A percentile compares a stretch with the other conserved stretches of the same genome.
Conservation (phyloP, 495 filamentous ascomycete species). For the Lophiostoma macrostomum region DNA sequence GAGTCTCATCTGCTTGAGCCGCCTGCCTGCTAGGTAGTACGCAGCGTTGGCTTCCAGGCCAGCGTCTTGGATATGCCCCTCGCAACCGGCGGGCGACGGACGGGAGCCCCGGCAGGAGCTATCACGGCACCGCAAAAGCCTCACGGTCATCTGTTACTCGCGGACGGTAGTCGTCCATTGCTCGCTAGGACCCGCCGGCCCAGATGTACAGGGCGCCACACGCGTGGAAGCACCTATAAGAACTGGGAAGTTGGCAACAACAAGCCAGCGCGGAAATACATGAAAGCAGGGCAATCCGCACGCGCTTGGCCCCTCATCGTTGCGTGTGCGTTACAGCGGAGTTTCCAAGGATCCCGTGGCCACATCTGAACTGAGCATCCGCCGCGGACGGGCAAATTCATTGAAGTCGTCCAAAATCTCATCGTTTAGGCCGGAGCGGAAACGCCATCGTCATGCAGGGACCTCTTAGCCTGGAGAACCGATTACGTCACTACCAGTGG, state of each 20-base stretch:
- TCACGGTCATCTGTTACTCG: neutral
- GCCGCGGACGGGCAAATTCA: too few species aligned
- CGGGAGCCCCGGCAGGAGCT: conserved; percentile 8
- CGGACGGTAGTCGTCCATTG: too few species aligned
- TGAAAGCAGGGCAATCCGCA: neutral
- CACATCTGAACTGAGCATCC: too few species aligned
- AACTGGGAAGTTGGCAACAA: conserved; percentile 12
- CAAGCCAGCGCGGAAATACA: neutral
- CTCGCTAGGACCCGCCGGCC: conserved; percentile 6
- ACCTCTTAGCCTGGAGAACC: neutral
- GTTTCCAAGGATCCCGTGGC: too few species aligned
- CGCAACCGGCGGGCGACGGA: neutral
- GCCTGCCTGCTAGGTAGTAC: too few species aligned
- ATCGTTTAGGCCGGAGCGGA: neutral
- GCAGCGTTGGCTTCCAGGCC: too few species aligned
- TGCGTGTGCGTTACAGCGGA: too few species aligned
- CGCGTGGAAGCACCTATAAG: neutral
- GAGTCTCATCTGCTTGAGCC: neutral
- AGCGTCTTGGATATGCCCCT: neutral
- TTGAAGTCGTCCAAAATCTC: neutral
- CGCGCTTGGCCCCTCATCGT: neutral
- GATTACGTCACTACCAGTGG: neutral
- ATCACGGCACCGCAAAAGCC: neutral
- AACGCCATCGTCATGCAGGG: neutral
- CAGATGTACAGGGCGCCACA: neutral